Conservation (phyloP, 2,329 filamentous ascomycete genomes). For the Microascus cirrosus region DNA sequence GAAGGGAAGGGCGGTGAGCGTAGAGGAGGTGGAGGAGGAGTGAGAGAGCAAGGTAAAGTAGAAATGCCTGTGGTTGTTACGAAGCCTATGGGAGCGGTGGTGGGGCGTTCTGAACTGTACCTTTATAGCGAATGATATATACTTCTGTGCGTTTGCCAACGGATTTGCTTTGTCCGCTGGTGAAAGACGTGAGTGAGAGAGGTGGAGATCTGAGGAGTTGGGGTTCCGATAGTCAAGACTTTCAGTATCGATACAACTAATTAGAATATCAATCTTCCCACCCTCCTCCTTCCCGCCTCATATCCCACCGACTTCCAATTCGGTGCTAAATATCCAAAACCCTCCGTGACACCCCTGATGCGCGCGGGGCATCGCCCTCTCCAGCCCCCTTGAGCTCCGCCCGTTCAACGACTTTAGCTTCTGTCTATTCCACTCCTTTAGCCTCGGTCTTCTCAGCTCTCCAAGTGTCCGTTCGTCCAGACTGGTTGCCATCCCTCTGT, state of each 20-base stretch:
- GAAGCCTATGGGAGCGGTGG: no score
- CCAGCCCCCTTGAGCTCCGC: no score
- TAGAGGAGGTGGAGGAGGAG: constrained; percentile 7
- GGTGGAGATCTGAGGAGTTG: not conserved
- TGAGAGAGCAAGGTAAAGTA: not conserved
- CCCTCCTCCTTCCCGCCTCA: not conserved
- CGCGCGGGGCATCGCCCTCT: not conserved
- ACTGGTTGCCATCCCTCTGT: no score
- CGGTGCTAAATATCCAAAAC: not conserved
- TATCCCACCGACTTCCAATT: not conserved
- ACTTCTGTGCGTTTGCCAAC: no score
- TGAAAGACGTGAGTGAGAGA: no score
- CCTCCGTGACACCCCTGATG: not conserved
- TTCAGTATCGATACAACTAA: not conserved
- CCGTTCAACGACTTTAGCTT: no score
- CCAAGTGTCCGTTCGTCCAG: no score
- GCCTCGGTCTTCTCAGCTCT: no score
- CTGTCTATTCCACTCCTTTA: no score
- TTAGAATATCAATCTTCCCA: not conserved
- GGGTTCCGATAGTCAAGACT: not conserved
- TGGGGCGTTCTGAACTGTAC: no score
- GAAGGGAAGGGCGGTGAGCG: not conserved
- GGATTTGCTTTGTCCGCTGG: no score
- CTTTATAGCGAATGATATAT: no score
- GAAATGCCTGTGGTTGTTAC: not conserved